Conservation (phyloP, 148 eudicot genomes). For the Dianthus caryophyllus region DNA sequence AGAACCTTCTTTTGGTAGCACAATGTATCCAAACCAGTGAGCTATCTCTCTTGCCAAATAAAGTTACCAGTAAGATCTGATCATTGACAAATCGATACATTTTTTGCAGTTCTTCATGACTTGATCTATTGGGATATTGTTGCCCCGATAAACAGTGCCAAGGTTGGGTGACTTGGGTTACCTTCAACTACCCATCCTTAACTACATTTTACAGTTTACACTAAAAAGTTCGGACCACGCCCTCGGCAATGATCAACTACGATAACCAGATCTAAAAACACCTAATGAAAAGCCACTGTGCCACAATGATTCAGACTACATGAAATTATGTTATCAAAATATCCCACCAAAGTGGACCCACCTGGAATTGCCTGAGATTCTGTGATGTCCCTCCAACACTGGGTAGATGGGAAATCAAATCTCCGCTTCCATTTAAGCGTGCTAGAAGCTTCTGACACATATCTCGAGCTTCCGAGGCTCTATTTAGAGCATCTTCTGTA, state of each 20-base stretch:
- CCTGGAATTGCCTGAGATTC: slow-evolving; percentile 89
- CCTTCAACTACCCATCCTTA: too few relatives aligned
- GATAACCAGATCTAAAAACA: neutral
- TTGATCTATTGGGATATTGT: neutral
- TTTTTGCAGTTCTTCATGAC: neutral
- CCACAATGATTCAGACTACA: neutral
- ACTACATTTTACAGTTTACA: neutral
- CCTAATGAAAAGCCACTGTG: neutral
- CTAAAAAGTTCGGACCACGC: neutral
- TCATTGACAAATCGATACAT: neutral
- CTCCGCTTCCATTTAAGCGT: slow-evolving; percentile 84
- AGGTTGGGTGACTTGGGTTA: neutral
- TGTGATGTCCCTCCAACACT: slow-evolving; percentile 65
- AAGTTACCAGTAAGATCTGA: neutral
- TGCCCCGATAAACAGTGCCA: neutral
- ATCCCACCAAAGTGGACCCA: slow-evolving; percentile 21
- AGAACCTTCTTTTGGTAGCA: neutral
- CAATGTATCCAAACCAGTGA: neutral
- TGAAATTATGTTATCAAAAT: neutral
- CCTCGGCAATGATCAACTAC: neutral
- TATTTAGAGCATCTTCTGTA: slow-evolving; percentile 93
- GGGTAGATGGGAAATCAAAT: slow-evolving; percentile 41
- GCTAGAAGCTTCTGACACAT: slow-evolving; percentile 64
- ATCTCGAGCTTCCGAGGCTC: slow-evolving; percentile 87
- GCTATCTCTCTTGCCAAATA: neutral